A percentile compares a stretch with the other conserved stretches of the same genome.
These are phyloP conservation scores for Rhizopus stolonifer DNA, from an alignment of 371 early-diverging fungal genomes.

Conservation along the genomic window DNA sequence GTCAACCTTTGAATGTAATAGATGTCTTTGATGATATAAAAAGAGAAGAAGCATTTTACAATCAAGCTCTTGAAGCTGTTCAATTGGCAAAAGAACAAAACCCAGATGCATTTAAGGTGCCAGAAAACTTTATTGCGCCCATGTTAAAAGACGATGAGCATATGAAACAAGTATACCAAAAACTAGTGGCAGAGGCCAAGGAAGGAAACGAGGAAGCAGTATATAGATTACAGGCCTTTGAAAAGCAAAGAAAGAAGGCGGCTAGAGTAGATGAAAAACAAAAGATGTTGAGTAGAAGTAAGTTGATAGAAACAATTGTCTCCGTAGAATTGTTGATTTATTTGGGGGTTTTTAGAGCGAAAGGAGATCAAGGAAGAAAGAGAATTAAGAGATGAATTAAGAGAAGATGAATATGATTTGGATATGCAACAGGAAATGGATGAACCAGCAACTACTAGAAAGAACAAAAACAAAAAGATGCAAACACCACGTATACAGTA, in stretches of 20 bases:
- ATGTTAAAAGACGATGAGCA: slow-evolving; percentile 96
- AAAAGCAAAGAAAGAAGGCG: slow-evolving; percentile 22
- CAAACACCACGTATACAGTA: slow-evolving; percentile 6
- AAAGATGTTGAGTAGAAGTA: slow-evolving; percentile 25
- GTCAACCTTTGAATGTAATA: slow-evolving; percentile 53
- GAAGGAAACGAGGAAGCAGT: slow-evolving; percentile 30
- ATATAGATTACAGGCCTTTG: slow-evolving; percentile 23
- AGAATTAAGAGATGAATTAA: slow-evolving; percentile 25
- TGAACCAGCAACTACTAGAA: slow-evolving; percentile 7
- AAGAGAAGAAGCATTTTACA: slow-evolving; percentile 88
- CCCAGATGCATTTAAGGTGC: slow-evolving; percentile 72
- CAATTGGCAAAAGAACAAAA: slow-evolving; percentile 62
- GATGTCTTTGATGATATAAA: slow-evolving; percentile 86
- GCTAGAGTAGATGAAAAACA: slow-evolving; percentile 18
- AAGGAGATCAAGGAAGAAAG: slow-evolving; percentile 24
- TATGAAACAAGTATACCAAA: slow-evolving; percentile 70
- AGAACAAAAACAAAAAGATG: slow-evolving; percentile 19
- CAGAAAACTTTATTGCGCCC: slow-evolving; percentile 95
- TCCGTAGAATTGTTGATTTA: neutral
- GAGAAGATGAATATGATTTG: slow-evolving; percentile 32
- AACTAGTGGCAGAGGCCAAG: slow-evolving; percentile 22
- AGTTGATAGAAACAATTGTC: neutral
- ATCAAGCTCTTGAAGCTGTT: slow-evolving; percentile 87
- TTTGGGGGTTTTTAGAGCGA: slow-evolving; percentile 15
- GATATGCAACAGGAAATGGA: slow-evolving; percentile 25